Conservation (phyloP, 2,329 filamentous ascomycete species). For the Pyricularia pennisetigena region DNA sequence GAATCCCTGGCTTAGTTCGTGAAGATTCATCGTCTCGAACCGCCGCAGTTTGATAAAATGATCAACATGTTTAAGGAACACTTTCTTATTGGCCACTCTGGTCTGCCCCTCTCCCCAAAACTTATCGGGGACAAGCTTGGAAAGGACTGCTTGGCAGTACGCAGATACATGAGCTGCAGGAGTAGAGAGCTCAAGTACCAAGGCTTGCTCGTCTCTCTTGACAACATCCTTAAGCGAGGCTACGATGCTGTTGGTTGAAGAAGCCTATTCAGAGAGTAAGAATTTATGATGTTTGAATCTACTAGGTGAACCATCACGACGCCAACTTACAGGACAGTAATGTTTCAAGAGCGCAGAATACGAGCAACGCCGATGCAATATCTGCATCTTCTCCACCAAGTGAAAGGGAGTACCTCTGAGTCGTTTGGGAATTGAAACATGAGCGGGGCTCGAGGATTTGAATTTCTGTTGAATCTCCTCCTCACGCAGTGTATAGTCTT, state of each 20-base stretch:
- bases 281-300: background rate
- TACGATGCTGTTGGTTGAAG: background rate
- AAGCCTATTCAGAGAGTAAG: background rate
- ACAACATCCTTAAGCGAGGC: background rate
- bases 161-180: conserved; percentile 63
- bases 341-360: conserved; percentile 70
- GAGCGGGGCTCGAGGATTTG: conserved; percentile 12
- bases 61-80: conserved; percentile 61
- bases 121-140: conserved; percentile 59
- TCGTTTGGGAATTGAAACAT: conserved; percentile 47
- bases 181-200: conserved; percentile 59
- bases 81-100: conserved; percentile 47
- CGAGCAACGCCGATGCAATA: conserved; percentile 62
- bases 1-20: conserved; percentile 66
- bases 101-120: conserved; percentile 59
- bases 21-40: conserved; percentile 72
- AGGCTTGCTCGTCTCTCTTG: conserved; percentile 8
- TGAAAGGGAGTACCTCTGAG: conserved; percentile 51
- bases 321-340: conserved; percentile 59
- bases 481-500: conserved; percentile 80
- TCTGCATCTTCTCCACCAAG: conserved; percentile 60
- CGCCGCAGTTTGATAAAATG: conserved; percentile 67
- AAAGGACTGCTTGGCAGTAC: conserved; percentile 72
- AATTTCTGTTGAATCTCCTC: conserved; percentile 55
- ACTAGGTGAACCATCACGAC: background rate